A percentile compares a stretch with the other conserved stretches of the same genome.
Conservation (phyloP, 495 filamentous ascomycete species). For the Chlorociboria aeruginascens region DNA sequence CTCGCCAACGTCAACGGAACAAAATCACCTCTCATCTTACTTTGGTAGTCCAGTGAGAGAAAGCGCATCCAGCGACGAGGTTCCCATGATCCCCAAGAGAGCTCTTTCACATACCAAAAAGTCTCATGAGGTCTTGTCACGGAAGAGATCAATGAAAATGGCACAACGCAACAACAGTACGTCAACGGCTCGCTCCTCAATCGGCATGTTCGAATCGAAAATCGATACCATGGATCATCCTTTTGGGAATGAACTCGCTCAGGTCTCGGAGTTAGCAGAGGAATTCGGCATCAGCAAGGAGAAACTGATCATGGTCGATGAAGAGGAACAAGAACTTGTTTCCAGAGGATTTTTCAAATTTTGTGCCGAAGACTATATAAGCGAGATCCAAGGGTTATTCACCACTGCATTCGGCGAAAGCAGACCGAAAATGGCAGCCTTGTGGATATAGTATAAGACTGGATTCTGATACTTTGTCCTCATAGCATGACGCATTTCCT, state of each 20-base stretch:
- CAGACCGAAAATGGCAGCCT: slow-evolving; percentile 13
- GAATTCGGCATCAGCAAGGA: slow-evolving; percentile 55
- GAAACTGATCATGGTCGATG: slow-evolving; percentile 50
- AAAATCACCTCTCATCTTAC: slow-evolving; percentile 71
- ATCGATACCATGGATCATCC: slow-evolving; percentile 9
- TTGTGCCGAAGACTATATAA: slow-evolving; percentile 69
- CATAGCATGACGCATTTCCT: neutral
- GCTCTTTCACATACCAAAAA: slow-evolving; percentile 78
- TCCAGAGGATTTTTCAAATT: slow-evolving; percentile 62
- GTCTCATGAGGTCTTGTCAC: slow-evolving; percentile 40
- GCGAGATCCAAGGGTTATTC: slow-evolving; percentile 65
- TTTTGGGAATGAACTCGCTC: slow-evolving; percentile 63
- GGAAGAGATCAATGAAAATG: slow-evolving; percentile 49
- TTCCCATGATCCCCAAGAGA: slow-evolving; percentile 59
- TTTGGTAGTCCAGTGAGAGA: slow-evolving; percentile 43
- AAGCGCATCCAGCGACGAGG: slow-evolving; percentile 23
- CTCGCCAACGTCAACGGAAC: slow-evolving; percentile 46
- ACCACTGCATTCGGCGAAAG: slow-evolving; percentile 28
- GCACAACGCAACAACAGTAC: slow-evolving; percentile 26
- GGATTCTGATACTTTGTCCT: slow-evolving; percentile 2
- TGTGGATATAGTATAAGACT: slow-evolving; percentile 21
- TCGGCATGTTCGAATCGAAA: slow-evolving; percentile 18
- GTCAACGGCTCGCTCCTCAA: slow-evolving; percentile 15
- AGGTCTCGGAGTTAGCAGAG: slow-evolving; percentile 73
- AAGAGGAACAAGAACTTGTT: slow-evolving; percentile 56